Percentiles rank a stretch among this genome's conserved stretches.
Conservation (phyloP, 2,329 filamentous ascomycete species). For the Colletotrichum sp. region DNA sequence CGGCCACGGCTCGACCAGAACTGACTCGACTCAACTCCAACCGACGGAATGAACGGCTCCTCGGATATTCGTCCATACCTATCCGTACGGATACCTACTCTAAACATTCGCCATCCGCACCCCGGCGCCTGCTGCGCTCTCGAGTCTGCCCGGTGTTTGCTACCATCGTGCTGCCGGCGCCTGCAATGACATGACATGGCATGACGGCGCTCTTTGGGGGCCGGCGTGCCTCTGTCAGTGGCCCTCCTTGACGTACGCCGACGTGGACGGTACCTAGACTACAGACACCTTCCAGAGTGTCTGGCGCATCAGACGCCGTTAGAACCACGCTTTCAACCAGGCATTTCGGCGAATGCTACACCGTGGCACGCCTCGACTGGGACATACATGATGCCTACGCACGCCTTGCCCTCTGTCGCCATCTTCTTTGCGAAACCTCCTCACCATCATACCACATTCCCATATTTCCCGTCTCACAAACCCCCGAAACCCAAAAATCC, state of each 20-base stretch:
- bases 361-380: background rate
- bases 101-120: background rate
- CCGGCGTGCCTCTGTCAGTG: background rate
- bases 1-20: background rate
- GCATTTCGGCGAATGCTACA: background rate
- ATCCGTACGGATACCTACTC: background rate
- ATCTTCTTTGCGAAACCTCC: background rate
- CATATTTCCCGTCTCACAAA: background rate
- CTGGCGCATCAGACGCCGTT: background rate
- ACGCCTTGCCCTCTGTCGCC: background rate
- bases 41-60: background rate
- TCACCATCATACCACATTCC: conserved; percentile 5
- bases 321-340: background rate
- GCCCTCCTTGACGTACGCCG: background rate
- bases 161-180: background rate
- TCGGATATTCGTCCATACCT: background rate
- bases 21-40: background rate
- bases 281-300: background rate
- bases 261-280: background rate
- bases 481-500: background rate
- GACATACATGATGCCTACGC: background rate
- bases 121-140: background rate
- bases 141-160: background rate
- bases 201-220: background rate
- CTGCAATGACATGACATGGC: conserved; percentile 7